phyloP scores from a whole-genome alignment of 2,329 filamentous ascomycete species.

The Didymella arachidicola region DNA sequence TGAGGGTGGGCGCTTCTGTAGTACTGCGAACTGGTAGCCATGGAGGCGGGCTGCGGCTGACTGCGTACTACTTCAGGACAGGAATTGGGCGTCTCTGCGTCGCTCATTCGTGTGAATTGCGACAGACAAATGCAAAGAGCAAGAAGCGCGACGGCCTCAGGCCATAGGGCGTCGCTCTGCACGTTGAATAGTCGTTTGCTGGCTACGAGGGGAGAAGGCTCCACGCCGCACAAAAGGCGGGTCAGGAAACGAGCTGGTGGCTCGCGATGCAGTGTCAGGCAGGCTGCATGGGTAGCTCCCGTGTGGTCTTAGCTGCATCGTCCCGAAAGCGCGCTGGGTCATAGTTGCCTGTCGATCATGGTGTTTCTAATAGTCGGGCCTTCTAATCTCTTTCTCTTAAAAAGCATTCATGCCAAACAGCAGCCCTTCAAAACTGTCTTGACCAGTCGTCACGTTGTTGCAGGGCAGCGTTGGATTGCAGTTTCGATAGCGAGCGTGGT shows the following conservation, averaged over 20 bases:
- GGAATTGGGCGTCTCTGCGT: conserved; percentile 26
- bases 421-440: conserved; percentile 2
- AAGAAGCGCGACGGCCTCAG: conserved; percentile 30
- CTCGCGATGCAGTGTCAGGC: conserved; percentile 28
- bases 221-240: conserved; percentile 30
- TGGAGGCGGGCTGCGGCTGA: conserved; percentile 37
- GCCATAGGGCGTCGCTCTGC: conserved; percentile 30
- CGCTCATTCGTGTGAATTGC: conserved; percentile 32
- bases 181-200: conserved; percentile 30
- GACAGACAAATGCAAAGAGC: conserved; percentile 29
- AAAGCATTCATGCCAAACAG: conserved; percentile 1
- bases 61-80: conserved; percentile 33
- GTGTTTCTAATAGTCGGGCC: conserved; percentile 2
- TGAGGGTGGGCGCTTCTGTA: conserved; percentile 39
- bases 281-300: conserved; percentile 31
- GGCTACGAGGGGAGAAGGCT: conserved; percentile 30
- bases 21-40: conserved; percentile 43
- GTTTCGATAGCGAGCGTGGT: conserved; percentile 15
- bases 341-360: conserved; percentile 17
- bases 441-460: conserved; percentile 2
- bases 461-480: conserved; percentile 15
- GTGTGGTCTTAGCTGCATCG: conserved; percentile 30
- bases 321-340: conserved; percentile 27
- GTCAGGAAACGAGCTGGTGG: conserved; percentile 33
- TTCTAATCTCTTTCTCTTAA: conserved; percentile 1